These are phyloP conservation scores for Parmelia sp. DNA, from an alignment of 495 filamentous ascomycete species.

Conservation along the genomic window DNA sequence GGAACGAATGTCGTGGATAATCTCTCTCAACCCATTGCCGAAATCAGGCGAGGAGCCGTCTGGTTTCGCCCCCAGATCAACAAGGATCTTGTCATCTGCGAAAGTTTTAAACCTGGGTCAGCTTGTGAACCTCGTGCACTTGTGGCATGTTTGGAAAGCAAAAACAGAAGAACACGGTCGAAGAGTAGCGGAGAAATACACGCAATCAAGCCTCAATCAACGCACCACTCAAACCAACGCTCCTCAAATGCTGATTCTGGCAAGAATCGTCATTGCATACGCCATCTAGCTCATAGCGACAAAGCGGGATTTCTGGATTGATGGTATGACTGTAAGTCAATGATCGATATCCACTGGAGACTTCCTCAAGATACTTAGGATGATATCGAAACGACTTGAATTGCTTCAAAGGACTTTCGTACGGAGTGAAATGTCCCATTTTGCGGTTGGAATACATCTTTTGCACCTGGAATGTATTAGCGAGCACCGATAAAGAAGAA, in stretches of 20 bases:
- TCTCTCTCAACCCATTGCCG: conserved; percentile 63
- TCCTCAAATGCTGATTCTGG: conserved; percentile 71
- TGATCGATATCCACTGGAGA: conserved; percentile 74
- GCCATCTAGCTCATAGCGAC: conserved; percentile 66
- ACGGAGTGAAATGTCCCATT: conserved; percentile 54
- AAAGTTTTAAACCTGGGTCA: conserved; percentile 53
- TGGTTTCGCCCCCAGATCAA: conserved; percentile 64
- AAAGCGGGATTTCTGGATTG: conserved; percentile 63
- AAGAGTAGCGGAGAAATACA: conserved; percentile 14
- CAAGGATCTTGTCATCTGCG: conserved; percentile 79
- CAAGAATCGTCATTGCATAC: conserved; percentile 68
- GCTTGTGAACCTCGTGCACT: conserved; percentile 44
- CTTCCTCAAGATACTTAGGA: conserved; percentile 59
- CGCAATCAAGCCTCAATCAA: conserved; percentile 33
- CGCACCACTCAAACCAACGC: conserved; percentile 77
- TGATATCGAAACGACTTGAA: conserved; percentile 91
- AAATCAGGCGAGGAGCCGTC: conserved; percentile 70
- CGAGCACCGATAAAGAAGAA: not conserved
- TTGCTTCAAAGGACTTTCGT: conserved; percentile 70
- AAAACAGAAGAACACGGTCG: conserved; percentile 7
- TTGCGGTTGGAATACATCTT: not conserved
- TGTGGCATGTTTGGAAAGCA: not conserved
- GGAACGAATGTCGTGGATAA: conserved; percentile 68
- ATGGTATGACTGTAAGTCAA: conserved; percentile 89
- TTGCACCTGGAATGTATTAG: conserved; percentile 6